A percentile compares a stretch with the other conserved stretches of the same genome.
phyloP scores from a whole-genome alignment of 352 stramenopile genomes.

The Blastocystis sp. region DNA sequence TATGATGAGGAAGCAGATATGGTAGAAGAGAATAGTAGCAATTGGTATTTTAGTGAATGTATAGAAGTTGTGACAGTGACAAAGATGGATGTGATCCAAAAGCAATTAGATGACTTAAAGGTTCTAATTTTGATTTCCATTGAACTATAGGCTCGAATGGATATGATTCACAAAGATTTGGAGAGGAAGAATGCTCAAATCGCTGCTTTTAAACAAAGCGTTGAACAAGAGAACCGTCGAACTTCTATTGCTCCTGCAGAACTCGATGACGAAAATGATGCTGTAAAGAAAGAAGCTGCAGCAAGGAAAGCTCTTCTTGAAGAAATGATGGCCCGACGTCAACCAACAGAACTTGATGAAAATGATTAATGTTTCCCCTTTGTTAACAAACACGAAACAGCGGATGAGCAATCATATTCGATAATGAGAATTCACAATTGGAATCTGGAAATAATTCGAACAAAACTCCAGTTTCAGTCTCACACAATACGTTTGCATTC shows the following conservation, averaged over 20 bases:
- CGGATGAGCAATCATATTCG: slow-evolving; percentile 54
- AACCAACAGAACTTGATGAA: not conserved
- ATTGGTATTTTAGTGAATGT: not conserved
- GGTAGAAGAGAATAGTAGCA: not conserved
- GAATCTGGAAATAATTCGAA: slow-evolving; percentile 41
- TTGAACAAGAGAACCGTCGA: slow-evolving; percentile 1
- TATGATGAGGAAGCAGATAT: slow-evolving; percentile 36
- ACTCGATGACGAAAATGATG: not conserved
- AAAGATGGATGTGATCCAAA: slow-evolving; percentile 53
- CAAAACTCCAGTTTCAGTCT: not conserved
- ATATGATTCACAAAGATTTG: slow-evolving; percentile 47
- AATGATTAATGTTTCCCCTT: slow-evolving; percentile 10
- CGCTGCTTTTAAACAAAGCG: not conserved
- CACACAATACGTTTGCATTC: not conserved
- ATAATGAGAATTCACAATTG: slow-evolving; percentile 39
- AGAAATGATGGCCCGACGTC: not conserved
- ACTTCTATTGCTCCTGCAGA: not conserved
- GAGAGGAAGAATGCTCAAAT: slow-evolving; percentile 39
- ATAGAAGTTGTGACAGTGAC: slow-evolving; percentile 21
- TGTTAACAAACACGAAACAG: slow-evolving; percentile 54
- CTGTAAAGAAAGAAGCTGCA: not conserved
- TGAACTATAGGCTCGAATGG: not conserved
- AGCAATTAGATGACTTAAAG: slow-evolving; percentile 36
- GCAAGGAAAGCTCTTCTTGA: not conserved
- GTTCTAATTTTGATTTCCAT: not conserved